phyloP scores from a whole-genome alignment of 164 flowering plant genomes.

The Chloranthus sessilifolius region DNA sequence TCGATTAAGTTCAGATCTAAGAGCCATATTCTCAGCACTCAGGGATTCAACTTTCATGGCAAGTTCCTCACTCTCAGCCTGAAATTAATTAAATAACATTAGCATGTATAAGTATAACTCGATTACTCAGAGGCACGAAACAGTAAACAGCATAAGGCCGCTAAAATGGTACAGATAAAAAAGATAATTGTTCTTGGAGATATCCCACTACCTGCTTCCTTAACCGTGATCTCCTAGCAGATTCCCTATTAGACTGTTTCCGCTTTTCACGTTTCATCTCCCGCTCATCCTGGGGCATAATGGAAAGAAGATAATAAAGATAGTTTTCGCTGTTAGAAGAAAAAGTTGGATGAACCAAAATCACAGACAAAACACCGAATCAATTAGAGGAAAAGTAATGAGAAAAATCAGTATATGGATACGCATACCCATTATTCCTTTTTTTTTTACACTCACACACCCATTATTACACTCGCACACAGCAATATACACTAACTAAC shows the following conservation, averaged over 20 bases:
- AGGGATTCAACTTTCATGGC: constrained; percentile 62
- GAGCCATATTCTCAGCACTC: constrained; percentile 58
- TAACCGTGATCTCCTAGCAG: constrained; percentile 93
- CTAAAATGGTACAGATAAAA: too few species aligned
- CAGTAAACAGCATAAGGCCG: too few species aligned
- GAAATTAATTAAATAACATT: constrained; percentile 10
- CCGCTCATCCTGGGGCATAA: constrained; percentile 55
- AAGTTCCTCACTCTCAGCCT: constrained; percentile 94
- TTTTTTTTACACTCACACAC: too few species aligned
- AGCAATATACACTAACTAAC: too few species aligned
- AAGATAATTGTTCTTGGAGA: not conserved
- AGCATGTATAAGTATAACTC: too few species aligned
- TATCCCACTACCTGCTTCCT: constrained; percentile 78
- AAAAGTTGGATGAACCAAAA: not conserved
- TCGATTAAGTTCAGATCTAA: constrained; percentile 60
- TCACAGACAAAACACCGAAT: not conserved
- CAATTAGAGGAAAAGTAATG: too few species aligned
- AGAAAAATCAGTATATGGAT: too few species aligned
- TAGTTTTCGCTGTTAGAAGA: not conserved
- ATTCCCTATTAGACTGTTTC: constrained; percentile 95
- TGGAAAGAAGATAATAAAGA: not conserved
- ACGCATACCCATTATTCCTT: too few species aligned
- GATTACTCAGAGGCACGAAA: not conserved
- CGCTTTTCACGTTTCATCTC: constrained; percentile 86
- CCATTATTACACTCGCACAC: too few species aligned